phyloP scores from a whole-genome alignment of 257 asterid species.

The Fraxinus excelsior region DNA sequence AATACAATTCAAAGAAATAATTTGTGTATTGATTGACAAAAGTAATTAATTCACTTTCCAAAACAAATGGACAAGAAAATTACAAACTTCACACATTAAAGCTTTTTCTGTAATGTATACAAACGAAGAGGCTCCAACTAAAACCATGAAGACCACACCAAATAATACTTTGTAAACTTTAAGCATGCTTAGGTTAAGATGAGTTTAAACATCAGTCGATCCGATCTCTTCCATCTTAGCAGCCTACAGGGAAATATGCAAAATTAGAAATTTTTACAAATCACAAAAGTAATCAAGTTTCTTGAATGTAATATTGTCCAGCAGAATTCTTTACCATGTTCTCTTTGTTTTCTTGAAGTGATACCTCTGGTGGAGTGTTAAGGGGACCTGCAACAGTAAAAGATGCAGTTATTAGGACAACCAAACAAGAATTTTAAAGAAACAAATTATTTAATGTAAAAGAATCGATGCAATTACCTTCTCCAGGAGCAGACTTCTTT shows the following conservation, averaged over 20 bases:
- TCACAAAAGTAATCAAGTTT: background rate
- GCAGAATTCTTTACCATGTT: slow-evolving; percentile 53
- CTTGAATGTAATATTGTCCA: background rate
- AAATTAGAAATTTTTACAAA: background rate
- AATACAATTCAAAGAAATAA: slow-evolving; percentile 8
- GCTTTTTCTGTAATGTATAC: slow-evolving; percentile 42
- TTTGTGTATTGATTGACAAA: background rate
- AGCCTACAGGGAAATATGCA: slow-evolving; percentile 30
- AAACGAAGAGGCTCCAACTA: slow-evolving; percentile 33
- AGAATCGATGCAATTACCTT: slow-evolving; percentile 42
- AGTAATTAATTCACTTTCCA: background rate
- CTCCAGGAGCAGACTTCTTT: slow-evolving; percentile 47
- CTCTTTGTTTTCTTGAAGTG: slow-evolving; percentile 74
- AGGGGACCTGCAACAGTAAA: slow-evolving; percentile 41
- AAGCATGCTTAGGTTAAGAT: background rate
- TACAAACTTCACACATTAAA: slow-evolving; percentile 42
- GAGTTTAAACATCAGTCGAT: slow-evolving; percentile 40
- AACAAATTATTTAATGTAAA: background rate
- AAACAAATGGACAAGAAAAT: slow-evolving; percentile 18
- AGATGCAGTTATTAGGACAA: background rate
- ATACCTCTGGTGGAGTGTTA: slow-evolving; percentile 43
- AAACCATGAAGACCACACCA: slow-evolving; percentile 35
- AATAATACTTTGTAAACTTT: background rate
- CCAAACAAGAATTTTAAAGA: background rate
- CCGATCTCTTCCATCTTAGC: slow-evolving; percentile 45